These are phyloP conservation scores for Teunomyces panamensis DNA, from an alignment of 805 yeast species.

Conservation along the genomic window DNA sequence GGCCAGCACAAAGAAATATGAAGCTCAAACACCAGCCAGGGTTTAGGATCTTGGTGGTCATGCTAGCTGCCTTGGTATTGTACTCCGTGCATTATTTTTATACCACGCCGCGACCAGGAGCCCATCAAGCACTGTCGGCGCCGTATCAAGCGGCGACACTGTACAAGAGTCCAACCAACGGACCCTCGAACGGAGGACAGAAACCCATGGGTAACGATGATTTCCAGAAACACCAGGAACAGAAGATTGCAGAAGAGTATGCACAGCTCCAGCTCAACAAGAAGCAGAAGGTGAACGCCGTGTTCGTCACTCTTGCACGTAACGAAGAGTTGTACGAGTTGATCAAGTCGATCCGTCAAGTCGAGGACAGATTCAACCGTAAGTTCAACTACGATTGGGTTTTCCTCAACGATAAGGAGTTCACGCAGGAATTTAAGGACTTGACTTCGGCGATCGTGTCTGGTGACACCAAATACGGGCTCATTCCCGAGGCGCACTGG, in stretches of 20 bases:
- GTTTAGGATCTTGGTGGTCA: neutral
- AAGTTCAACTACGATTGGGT: slow-evolving; percentile 92
- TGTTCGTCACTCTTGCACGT: slow-evolving; percentile 78
- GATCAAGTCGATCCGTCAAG: slow-evolving; percentile 61
- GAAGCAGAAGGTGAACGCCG: slow-evolving; percentile 57
- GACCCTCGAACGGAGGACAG: slow-evolving; percentile 1
- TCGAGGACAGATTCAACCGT: slow-evolving; percentile 86
- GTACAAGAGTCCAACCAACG: neutral
- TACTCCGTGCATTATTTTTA: neutral
- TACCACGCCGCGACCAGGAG: neutral
- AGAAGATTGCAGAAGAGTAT: slow-evolving; percentile 7
- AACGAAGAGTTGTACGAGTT: slow-evolving; percentile 64
- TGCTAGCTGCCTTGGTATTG: slow-evolving; percentile 1
- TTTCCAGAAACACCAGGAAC: slow-evolving; percentile 5
- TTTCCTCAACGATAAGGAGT: slow-evolving; percentile 83
- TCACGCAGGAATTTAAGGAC: slow-evolving; percentile 75
- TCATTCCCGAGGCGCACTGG: slow-evolving; percentile 83
- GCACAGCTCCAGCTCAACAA: slow-evolving; percentile 11
- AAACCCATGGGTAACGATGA: slow-evolving; percentile 2
- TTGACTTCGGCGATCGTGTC: slow-evolving; percentile 71
- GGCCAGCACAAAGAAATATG: neutral
- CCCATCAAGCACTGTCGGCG: neutral
- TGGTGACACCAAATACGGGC: slow-evolving; percentile 75
- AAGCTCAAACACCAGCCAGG: neutral
- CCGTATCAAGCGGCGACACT: neutral